Conservation (phyloP, 2,329 filamentous ascomycete species). For the Trichophyton simii region DNA sequence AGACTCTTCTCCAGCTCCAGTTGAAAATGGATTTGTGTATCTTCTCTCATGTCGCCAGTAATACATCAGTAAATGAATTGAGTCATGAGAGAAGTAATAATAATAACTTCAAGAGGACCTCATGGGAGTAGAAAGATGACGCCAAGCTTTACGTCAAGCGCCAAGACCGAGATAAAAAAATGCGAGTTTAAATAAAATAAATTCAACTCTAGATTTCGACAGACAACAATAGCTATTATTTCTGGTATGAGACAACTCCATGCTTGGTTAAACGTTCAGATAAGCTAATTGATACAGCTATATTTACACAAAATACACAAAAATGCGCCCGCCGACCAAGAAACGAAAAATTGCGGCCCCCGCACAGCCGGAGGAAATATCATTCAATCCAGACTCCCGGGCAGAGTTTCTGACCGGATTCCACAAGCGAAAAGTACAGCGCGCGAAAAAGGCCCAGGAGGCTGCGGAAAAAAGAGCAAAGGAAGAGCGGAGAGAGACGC, state of each 20-base stretch:
- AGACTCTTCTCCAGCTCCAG: too few relatives aligned
- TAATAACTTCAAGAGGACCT: too few relatives aligned
- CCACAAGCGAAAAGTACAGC: slow-evolving; percentile 83
- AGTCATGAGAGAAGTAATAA: neutral
- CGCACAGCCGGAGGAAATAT: slow-evolving; percentile 57
- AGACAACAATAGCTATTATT: neutral
- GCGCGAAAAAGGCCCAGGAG: slow-evolving; percentile 74
- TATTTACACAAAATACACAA: neutral
- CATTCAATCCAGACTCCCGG: slow-evolving; percentile 67
- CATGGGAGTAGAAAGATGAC: neutral
- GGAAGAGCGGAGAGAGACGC: slow-evolving; percentile 59
- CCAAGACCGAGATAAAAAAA: slow-evolving; percentile 1
- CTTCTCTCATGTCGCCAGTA: too few relatives aligned
- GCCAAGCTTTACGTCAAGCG: slow-evolving; percentile 1
- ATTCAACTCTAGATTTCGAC: neutral
- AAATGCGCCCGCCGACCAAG: slow-evolving; percentile 47
- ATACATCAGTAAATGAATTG: neutral
- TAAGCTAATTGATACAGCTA: neutral
- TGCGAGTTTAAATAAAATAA: slow-evolving; percentile 1
- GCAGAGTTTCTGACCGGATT: slow-evolving; percentile 89
- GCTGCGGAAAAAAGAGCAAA: slow-evolving; percentile 63
- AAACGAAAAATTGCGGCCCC: slow-evolving; percentile 46
- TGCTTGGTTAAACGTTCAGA: neutral
- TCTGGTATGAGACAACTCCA: neutral
- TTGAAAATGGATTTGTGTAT: too few relatives aligned